Evolutionary conservation across 1,139 yeast genomes (phyloP), one percentile per base, ranked within the genome.

Genomic region (Taiozyma sp.): DNA sequence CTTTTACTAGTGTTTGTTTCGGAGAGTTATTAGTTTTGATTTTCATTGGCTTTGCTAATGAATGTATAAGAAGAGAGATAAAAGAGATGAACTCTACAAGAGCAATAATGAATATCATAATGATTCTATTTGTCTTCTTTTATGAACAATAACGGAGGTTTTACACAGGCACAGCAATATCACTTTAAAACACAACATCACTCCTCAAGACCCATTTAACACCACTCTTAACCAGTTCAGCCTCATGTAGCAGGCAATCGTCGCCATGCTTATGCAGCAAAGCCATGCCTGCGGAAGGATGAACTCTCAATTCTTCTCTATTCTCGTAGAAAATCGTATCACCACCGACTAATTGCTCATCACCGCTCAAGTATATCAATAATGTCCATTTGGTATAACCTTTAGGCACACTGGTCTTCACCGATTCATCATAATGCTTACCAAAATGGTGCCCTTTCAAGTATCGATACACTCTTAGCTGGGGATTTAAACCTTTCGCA

Each of bases 261-360:
- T 80, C 83, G 0, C 88, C 88, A 61, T 83, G 89, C 56, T 81
- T 81, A 60, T 83, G 89, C 48, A 83, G 66, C 44, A 83, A 69
- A 0, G 85, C 84, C 78, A 79, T 73, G 0, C 88, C 89, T 56
- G 72, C 75, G 13, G 66, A 60, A 0, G 87, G 86, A 51, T 75
- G 78, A 1, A 81, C 70, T 1, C 42, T 30, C 1, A 57, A 13
- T 24, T 39, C 47, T 70, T 71, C 10, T 61, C 54, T 1, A 57
- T 62, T 28, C 57, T 66, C 66, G 55, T 81, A 73, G 56, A 83
- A 83, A 4, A 79, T 71, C 0, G 88, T 83, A n/a, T 80, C 84
- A 2, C 89, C 89, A 9, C 88, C 88, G 19, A 58, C 58, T 49
- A 82, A 76, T 43, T 80, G 83, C 1, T 77, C 80, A 43, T 69